Base-by-base conservation (phyloP, 192 early-diverging fungal species). In the Coemansia reversa region DNA sequence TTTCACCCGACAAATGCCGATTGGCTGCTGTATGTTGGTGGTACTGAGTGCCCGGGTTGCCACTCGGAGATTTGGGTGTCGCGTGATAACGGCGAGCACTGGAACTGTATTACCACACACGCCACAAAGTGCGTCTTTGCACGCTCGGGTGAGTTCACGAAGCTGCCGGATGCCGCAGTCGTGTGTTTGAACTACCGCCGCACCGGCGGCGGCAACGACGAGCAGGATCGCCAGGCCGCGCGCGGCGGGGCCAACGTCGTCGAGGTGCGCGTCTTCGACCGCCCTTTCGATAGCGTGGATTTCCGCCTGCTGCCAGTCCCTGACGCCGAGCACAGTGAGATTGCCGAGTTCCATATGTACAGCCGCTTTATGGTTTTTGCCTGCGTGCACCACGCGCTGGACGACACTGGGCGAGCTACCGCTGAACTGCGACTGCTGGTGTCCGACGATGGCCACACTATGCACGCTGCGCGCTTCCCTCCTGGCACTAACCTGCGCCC, bases 101-200 rank as follows among this genome's bases (percentile, higher is more conserved):
- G 94, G 94, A 81, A 70, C 32, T 69, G 76, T 35, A 72, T 97
- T 33, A 90, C 92, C 20, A 90, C 91, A 1, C 94, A 90, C 79
- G 91, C 86, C 25, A 85, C 86, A 22, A 93, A 94, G 68, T 97
- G 95, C 77, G 82, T 89, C 42, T 98, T 94, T 84, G 91, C 85
- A 19, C 76, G 58, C 25, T 74, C 87, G 1, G 58, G 64, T 42
- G 87, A 91, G 56, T 91, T 90, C 22, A 58, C 56, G 5, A 68
- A 70, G 51, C 79, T 93, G 27, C 73, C 84, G 14, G 82, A 88
- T 20, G 85, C 91, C 57, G 83, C 89, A 0, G 79, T 98, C 0
- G 90, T 86, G 65, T 98, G 97, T 70, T 69, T 86, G 2, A 70
- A 73, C 19, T 91, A 81, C 67, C 84, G 84, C 27, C 63, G 85